Evolutionary conservation across 495 filamentous ascomycete species (phyloP), one percentile per base, ranked within the genome.

Genomic region (Penicillium ochrochloron): DNA sequence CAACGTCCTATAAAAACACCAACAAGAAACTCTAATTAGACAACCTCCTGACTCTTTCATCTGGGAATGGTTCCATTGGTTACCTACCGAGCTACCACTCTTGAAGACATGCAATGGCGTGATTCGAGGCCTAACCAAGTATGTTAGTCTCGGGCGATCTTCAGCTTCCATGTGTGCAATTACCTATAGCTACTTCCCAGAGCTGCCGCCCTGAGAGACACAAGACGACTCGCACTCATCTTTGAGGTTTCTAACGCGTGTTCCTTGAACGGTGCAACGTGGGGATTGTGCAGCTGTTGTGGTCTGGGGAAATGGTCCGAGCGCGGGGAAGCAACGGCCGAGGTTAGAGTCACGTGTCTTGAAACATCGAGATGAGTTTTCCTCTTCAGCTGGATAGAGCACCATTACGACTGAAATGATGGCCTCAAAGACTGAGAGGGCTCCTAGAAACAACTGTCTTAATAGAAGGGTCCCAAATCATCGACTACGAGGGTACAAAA

Each of bases 281-380:
- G 51, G 11, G 33, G 29, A 50, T 29, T 25, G 31, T 19, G 37
- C 41, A 57, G 23, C 15, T 37, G 56, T 42, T 55, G n/a, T 50
- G 46, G 29, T 66, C 62, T 57, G 55, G 64, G 59, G 64, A 66
- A 60, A 61, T 33, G 41, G 53, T 58, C 64, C 55, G 64, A 62
- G 57, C 59, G 61, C 31, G 55, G 61, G 34, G 44, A 42, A 58
- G 33, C 33, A 35, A 59, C 42, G 54, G 61, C 61, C 61, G 52
- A 48, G 61, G 61, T 5, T 33, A 15, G 4, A 21, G 19, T 66
- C 63, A 66, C 63, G 63, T 66, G 63, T 5, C 52, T 31, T 1
- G 5, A 25, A 7, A n/a, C 0, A 35, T 39, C 11, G 37, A 44
- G 23, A 48, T 23, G 44, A 21, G 44, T 19, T 19, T 48, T 48